These are phyloP conservation scores for Megacollybia platyphylla DNA, from an alignment of 1,284 basidiomycete species.

Conservation along the genomic window DNA sequence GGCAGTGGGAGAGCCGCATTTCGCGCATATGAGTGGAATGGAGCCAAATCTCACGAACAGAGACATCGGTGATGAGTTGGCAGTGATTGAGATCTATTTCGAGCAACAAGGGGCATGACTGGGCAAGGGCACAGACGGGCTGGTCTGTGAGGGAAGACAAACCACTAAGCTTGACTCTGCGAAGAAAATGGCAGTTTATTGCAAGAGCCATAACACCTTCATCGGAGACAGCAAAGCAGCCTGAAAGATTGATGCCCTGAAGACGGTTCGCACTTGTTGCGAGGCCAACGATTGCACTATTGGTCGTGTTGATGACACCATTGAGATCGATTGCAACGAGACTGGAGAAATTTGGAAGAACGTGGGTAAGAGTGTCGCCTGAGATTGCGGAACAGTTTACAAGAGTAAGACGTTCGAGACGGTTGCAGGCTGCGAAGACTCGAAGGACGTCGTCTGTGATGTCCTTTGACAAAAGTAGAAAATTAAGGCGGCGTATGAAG, in stretches of 20 bases:
- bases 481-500: conserved; percentile 88
- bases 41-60: conserved; percentile 79
- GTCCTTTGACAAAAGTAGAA: conserved; percentile 61
- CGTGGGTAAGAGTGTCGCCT: conserved; percentile 51
- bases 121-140: conserved; percentile 74
- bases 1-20: conserved; percentile 76
- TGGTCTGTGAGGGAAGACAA: conserved; percentile 69
- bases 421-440: conserved; percentile 64
- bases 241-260: conserved; percentile 88
- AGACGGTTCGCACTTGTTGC: conserved; percentile 63
- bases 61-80: conserved; percentile 63
- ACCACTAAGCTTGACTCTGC: conserved; percentile 80
- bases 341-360: conserved; percentile 63
- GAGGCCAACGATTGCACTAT: conserved; percentile 60
- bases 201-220: conserved; percentile 72
- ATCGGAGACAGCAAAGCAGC: conserved; percentile 78
- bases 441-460: conserved; percentile 74
- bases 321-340: conserved; percentile 87
- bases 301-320: conserved; percentile 57
- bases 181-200: conserved; percentile 59
- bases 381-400: conserved; percentile 73
- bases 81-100: conserved; percentile 92
- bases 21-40: conserved; percentile 80
- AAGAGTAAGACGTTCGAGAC: conserved; percentile 87
- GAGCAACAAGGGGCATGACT: conserved; percentile 75